Conservation (phyloP, 257 asterid genomes). For the Solanum chilense region DNA sequence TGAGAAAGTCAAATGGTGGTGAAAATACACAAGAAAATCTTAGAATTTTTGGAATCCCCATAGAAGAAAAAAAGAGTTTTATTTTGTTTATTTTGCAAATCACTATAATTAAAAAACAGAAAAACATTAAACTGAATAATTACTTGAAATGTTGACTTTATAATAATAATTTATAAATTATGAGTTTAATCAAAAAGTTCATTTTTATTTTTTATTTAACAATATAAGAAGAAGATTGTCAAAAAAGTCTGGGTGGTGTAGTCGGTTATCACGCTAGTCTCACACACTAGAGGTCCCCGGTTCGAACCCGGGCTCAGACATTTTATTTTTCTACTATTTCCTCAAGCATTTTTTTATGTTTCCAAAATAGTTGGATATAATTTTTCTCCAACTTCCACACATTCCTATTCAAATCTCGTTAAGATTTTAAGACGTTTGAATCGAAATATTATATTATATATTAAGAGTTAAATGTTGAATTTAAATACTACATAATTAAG, state of each 20-base stretch:
- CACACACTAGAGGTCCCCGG: constrained; percentile 99
- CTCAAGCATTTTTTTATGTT: too few species aligned
- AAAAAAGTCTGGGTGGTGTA: constrained; percentile 67
- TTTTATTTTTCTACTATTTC: too few species aligned
- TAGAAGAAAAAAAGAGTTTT: neutral
- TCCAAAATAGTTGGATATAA: too few species aligned
- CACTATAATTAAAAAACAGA: neutral
- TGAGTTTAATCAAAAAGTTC: neutral
- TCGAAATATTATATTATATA: too few species aligned
- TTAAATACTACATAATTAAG: too few species aligned
- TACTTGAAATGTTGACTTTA: neutral
- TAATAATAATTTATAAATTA: neutral
- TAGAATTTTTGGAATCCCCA: neutral
- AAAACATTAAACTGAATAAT: neutral
- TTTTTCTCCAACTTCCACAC: too few species aligned
- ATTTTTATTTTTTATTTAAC: neutral
- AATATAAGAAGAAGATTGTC: neutral
- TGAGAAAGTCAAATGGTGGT: neutral
- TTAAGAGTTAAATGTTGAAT: too few species aligned
- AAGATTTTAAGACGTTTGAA: too few species aligned
- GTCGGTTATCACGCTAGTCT: constrained; percentile 99
- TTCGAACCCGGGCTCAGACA: constrained; percentile 23
- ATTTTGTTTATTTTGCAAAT: neutral
- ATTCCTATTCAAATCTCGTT: too few species aligned
- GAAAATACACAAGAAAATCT: neutral